Percentiles rank a stretch among this genome's conserved stretches.
Evolutionary conservation across 1,284 basidiomycete species (phyloP).

Genomic region (Mycena sp.): DNA sequence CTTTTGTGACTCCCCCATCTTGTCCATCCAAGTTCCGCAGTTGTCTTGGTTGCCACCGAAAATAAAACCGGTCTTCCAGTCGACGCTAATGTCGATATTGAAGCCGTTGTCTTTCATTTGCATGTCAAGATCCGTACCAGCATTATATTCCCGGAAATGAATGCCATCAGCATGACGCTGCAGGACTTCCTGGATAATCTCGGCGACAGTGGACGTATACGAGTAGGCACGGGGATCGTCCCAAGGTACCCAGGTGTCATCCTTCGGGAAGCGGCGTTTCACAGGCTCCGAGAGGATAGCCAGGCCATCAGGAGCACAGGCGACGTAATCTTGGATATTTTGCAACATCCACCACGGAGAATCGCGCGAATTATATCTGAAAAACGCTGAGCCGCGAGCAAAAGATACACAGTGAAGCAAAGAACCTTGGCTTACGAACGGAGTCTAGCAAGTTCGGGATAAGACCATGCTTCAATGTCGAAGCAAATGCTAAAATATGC

Average conservation of each 20-base stretch:
- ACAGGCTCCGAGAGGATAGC: slow-evolving; percentile 85
- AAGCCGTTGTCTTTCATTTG: slow-evolving; percentile 96
- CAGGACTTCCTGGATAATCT: slow-evolving; percentile 95
- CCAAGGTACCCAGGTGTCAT: slow-evolving; percentile 95
- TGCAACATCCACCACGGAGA: slow-evolving; percentile 99
- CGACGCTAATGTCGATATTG: slow-evolving; percentile 92
- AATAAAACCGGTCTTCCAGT: slow-evolving; percentile 94
- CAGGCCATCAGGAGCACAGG: slow-evolving; percentile 86
- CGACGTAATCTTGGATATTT: slow-evolving; percentile 95
- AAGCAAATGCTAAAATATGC: slow-evolving; percentile 91
- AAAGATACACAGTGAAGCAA: slow-evolving; percentile 37
- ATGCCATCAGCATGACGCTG: slow-evolving; percentile 95
- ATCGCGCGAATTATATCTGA: slow-evolving; percentile 90
- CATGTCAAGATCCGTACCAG: slow-evolving; percentile 93
- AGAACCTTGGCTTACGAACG: slow-evolving; percentile 80
- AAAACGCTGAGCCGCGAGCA: slow-evolving; percentile 10
- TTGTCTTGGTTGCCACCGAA: slow-evolving; percentile 88
- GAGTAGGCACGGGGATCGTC: slow-evolving; percentile 87
- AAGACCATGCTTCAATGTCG: slow-evolving; percentile 87
- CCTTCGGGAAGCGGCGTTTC: slow-evolving; percentile 91
- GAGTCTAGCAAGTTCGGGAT: slow-evolving; percentile 96
- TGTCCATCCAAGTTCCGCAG: slow-evolving; percentile 97
- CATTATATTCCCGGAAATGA: slow-evolving; percentile 95
- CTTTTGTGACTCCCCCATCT: slow-evolving; percentile 92
- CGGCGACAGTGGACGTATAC: slow-evolving; percentile 85